Evolutionary conservation across 805 yeast genomes (phyloP).

Genomic region (Myxozyma sirexii): DNA sequence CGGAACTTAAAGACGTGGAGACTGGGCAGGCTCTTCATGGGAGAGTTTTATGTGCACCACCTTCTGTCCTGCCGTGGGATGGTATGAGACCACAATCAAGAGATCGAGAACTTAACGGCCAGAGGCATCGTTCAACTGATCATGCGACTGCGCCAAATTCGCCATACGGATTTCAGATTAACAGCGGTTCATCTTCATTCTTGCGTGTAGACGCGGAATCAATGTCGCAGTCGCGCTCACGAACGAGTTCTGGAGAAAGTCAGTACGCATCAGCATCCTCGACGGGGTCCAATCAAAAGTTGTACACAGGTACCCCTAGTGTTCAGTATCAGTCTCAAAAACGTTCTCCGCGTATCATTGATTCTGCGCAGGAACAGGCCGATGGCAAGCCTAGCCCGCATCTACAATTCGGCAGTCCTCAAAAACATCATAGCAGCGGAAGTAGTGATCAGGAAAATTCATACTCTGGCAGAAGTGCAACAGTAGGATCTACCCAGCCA

Average conservation of each 20-base stretch:
- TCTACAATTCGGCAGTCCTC: background rate
- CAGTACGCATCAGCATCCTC: slow-evolving; percentile 12
- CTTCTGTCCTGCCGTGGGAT: background rate
- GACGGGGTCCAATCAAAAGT: background rate
- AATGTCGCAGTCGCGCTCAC: background rate
- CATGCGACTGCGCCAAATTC: background rate
- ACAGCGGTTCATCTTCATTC: background rate
- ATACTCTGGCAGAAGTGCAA: no score
- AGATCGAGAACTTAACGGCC: background rate
- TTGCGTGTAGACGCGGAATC: background rate
- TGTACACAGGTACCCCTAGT: background rate
- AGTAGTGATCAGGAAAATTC: no score
- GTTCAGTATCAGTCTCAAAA: background rate
- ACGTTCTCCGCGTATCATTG: background rate
- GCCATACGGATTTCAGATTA: background rate
- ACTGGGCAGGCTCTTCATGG: background rate
- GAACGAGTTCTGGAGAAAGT: slow-evolving; percentile 9
- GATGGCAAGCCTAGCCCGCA: background rate
- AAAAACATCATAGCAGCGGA: background rate
- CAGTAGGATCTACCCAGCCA: no score
- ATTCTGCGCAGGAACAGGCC: background rate
- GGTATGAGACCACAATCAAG: background rate
- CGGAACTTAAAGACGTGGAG: background rate
- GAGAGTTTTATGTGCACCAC: background rate
- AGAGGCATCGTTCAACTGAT: background rate